These are phyloP conservation scores for Neckera pumila DNA, from an alignment of 225 moss, liverwort and hornwort species.

Conservation along the genomic window DNA sequence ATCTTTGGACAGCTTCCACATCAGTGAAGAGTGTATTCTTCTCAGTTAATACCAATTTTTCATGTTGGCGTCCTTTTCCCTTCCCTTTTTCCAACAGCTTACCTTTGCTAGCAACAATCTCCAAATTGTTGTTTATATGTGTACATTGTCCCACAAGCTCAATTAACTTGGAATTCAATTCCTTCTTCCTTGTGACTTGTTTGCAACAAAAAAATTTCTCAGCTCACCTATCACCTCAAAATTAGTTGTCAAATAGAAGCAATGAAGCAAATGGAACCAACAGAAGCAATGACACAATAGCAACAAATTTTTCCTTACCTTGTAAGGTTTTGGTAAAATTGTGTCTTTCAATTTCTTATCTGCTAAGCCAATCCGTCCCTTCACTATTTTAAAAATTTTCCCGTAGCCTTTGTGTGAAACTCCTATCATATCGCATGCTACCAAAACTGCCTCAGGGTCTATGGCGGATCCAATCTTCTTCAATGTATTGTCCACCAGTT, in stretches of 20 bases:
- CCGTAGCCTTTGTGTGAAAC: neutral
- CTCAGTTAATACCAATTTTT: neutral
- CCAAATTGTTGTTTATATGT: neutral
- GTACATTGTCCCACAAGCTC: neutral
- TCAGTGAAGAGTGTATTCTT: neutral
- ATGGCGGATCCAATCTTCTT: no score
- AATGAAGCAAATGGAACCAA: no score
- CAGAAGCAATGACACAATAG: no score
- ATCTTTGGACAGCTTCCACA: neutral
- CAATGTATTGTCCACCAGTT: no score
- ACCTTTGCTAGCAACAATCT: neutral
- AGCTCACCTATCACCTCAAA: neutral
- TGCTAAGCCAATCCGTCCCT: neutral
- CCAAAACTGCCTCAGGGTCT: no score
- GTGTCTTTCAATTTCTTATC: neutral
- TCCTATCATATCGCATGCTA: neutral
- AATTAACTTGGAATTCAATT: neutral
- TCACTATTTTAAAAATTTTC: neutral
- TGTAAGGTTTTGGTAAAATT: neutral
- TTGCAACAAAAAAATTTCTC: neutral
- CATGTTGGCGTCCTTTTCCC: neutral
- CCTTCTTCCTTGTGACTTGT: neutral
- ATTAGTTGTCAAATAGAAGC: accelerated
- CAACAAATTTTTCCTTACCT: neutral
- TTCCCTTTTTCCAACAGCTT: neutral